Conservation (phyloP, 768 basidiomycete genomes). For the Termitomyces eurrhizus region DNA sequence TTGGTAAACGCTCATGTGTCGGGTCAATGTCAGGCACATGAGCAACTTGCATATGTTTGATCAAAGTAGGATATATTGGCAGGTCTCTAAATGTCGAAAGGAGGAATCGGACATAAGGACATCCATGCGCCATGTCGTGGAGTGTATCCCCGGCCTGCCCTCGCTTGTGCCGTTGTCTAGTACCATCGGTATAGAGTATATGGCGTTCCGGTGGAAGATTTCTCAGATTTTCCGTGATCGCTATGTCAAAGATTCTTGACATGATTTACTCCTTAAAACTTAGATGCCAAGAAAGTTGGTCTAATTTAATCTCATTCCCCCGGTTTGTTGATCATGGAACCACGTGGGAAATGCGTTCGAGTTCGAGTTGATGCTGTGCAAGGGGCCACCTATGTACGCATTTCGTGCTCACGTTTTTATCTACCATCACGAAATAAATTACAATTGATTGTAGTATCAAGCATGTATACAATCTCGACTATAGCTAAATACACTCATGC, state of each 20-base stretch:
- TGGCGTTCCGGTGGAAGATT: neutral
- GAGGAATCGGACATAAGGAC: neutral
- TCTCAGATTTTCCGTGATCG: neutral
- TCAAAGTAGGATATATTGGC: neutral
- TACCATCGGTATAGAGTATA: too few relatives aligned
- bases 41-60: neutral
- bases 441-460: too few relatives aligned
- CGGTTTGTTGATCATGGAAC: neutral
- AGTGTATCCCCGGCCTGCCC: neutral
- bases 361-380: neutral
- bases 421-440: too few relatives aligned
- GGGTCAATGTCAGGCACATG: neutral
- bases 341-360: neutral
- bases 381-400: neutral
- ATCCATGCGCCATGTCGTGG: neutral
- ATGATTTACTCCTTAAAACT: constrained; percentile 1
- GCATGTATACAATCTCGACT: too few relatives aligned
- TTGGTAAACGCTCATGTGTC: neutral
- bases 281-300: neutral
- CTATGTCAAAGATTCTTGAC: neutral
- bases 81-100: neutral
- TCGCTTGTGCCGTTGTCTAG: neutral
- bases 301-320: too few relatives aligned
- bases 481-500: too few relatives aligned
- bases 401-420: too few relatives aligned